phyloP scores from a whole-genome alignment of 352 stramenopile species.

The Globisporangium iwayamae region DNA sequence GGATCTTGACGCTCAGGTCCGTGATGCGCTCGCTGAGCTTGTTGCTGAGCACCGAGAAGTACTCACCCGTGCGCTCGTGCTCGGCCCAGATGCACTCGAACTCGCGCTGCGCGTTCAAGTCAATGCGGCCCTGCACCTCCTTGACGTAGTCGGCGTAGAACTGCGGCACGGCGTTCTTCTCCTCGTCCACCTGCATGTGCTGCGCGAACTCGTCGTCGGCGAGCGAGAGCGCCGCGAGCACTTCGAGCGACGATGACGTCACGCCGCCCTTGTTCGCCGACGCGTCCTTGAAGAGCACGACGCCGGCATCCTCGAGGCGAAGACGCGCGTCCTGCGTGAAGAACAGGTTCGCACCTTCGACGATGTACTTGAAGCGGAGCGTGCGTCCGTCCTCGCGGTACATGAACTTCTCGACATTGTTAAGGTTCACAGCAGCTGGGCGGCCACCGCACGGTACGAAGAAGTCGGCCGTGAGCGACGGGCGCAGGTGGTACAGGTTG shows the following conservation, averaged over 20 bases:
- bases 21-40: conserved; percentile 79
- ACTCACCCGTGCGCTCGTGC: conserved; percentile 61
- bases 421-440: conserved; percentile 93
- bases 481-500: conserved; percentile 96
- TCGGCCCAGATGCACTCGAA: conserved; percentile 86
- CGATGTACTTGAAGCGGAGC: conserved; percentile 93
- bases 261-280: conserved; percentile 89
- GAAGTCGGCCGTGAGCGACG: conserved; percentile 90
- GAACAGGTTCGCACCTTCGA: conserved; percentile 98
- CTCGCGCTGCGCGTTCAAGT: conserved; percentile 72
- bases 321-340: conserved; percentile 94
- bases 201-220: conserved; percentile 72
- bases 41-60: conserved; percentile 76
- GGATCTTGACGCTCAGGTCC: conserved; percentile 77
- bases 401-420: conserved; percentile 92
- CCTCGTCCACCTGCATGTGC: conserved; percentile 77
- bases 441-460: conserved; percentile 96
- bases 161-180: conserved; percentile 42
- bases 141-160: conserved; percentile 82
- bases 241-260: conserved; percentile 74
- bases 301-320: conserved; percentile 92
- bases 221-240: conserved; percentile 71
- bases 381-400: conserved; percentile 60
- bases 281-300: conserved; percentile 97
- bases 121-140: conserved; percentile 77